These are phyloP conservation scores for Silene vulgaris DNA, from an alignment of 179 eudicot genomes.

Conservation along the genomic window DNA sequence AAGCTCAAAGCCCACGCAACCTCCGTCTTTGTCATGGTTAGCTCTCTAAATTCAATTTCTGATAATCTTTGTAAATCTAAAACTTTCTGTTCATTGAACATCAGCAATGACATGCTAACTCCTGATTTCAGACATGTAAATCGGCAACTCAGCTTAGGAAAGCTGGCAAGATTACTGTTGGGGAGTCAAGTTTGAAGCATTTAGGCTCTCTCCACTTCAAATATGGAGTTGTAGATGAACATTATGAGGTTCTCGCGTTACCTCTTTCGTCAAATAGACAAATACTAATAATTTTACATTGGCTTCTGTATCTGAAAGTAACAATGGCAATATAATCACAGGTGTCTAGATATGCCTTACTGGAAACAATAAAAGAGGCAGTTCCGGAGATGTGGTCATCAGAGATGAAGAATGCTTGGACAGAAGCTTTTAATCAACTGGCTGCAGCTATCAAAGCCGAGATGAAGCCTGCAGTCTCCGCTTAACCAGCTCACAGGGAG, in stretches of 20 bases:
- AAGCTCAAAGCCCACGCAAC: constrained; percentile 76
- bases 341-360: constrained; percentile 63
- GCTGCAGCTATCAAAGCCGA: constrained; percentile 66
- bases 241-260: constrained; percentile 52
- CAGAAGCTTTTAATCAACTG: constrained; percentile 59
- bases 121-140: constrained; percentile 52
- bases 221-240: constrained; percentile 76
- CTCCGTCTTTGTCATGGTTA: constrained; percentile 73
- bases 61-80: neutral
- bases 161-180: constrained; percentile 55
- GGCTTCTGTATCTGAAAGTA: neutral
- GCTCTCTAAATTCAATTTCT: neutral
- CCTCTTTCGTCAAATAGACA: neutral
- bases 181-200: constrained; percentile 55
- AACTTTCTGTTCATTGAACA: neutral
- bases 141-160: constrained; percentile 70
- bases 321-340: neutral
- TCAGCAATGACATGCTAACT: constrained; percentile 5
- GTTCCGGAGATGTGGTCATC: constrained; percentile 73
- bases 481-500: constrained; percentile 17
- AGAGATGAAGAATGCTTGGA: constrained; percentile 84
- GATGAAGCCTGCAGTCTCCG: constrained; percentile 41
- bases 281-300: neutral
- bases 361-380: constrained; percentile 69
- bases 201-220: constrained; percentile 54